Conservation (phyloP, 306 rosid genomes). For the Dalbergia oliveri region DNA sequence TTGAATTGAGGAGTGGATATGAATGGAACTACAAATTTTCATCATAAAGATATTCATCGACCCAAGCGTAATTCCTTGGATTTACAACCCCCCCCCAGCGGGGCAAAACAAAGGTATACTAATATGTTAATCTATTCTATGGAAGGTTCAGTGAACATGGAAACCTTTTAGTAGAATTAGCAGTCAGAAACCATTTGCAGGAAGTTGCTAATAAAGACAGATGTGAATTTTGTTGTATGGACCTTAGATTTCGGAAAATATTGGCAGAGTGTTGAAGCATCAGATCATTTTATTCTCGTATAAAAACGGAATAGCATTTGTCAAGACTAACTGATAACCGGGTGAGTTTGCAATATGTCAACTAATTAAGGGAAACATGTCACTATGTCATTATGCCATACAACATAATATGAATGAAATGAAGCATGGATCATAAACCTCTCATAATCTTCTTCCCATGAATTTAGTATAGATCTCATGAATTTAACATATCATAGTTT, state of each 20-base stretch:
- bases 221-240: constrained; percentile 6
- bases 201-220: constrained; percentile 2
- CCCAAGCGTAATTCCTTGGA: neutral
- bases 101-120: no score
- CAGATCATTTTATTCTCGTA: neutral
- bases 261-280: neutral
- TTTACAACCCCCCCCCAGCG: neutral
- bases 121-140: no score
- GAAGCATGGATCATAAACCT: neutral
- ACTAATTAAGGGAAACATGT: neutral
- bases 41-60: neutral
- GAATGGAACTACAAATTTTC: neutral
- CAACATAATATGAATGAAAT: neutral
- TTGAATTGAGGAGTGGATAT: no score
- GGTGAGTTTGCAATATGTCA: neutral
- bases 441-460: neutral
- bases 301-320: neutral
- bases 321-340: neutral
- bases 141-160: constrained; percentile 34
- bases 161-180: constrained; percentile 1
- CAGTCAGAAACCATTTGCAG: neutral
- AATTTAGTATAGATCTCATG: no score
- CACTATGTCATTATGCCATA: neutral
- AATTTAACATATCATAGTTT: neutral
- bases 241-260: neutral